phyloP scores from a whole-genome alignment of 2,329 filamentous ascomycete genomes.

The Talaromyces marneffei region DNA sequence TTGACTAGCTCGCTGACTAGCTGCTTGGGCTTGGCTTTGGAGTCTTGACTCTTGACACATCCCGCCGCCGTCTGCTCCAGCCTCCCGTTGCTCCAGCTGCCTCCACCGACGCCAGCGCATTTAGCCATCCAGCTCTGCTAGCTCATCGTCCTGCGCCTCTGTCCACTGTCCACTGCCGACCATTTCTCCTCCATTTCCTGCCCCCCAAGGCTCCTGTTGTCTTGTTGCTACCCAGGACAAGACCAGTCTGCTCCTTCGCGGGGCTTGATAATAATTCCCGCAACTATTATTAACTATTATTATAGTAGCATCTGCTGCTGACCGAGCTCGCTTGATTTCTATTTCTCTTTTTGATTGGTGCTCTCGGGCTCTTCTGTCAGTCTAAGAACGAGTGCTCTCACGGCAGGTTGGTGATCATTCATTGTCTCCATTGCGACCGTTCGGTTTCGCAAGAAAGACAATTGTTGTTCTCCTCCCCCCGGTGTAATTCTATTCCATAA shows the following conservation, averaged over 20 bases:
- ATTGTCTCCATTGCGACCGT: background rate
- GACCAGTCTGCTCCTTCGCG: background rate
- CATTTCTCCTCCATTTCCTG: background rate
- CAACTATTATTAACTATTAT: background rate
- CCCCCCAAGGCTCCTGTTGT: background rate
- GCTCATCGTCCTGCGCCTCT: background rate
- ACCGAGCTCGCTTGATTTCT: background rate
- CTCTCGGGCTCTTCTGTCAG: no score
- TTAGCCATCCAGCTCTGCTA: background rate
- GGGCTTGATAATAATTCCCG: background rate
- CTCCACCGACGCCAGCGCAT: background rate
- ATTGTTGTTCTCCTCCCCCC: background rate
- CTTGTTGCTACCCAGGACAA: background rate
- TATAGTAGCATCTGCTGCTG: background rate
- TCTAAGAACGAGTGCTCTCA: background rate
- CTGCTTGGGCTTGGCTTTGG: background rate
- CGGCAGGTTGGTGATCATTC: background rate
- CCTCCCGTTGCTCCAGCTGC: constrained; percentile 1
- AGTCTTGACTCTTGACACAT: background rate
- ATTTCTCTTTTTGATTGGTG: background rate
- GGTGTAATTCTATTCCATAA: background rate
- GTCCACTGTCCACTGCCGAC: background rate
- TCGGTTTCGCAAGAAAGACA: background rate
- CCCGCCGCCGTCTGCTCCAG: background rate
- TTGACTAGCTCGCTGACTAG: background rate